Base-by-base conservation (phyloP, 768 basidiomycete genomes). In the Mycena vulgaris region DNA sequence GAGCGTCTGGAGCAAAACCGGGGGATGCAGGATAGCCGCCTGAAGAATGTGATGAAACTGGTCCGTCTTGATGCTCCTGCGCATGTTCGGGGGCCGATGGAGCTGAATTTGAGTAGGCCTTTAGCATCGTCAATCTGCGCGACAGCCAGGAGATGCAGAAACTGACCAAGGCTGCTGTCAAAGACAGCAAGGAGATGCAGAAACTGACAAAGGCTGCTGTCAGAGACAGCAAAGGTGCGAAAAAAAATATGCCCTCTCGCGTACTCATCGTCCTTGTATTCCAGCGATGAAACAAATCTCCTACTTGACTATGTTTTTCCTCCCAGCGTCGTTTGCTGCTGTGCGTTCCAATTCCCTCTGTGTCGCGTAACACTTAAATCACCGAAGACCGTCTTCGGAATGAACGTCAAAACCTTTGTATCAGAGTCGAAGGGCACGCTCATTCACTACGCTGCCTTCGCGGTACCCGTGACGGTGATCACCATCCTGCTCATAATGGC, bases 241-340 rank as follows among this genome's bases (percentile, higher is more conserved):
- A 14, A 7, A 14, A 37, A 14, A 7, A 37, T 7, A 7, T 6
- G 35, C 35, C 35, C 8, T 37, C 10, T 52, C 11, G 23, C 5
- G 27, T 14, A n/a, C 4, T 19, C 17, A 27, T 57, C 14, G 45
- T 57, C 23, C 35, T 48, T 28, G 35, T 37, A 37, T 42, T 27
- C 14, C 59, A 82, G 86, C 84, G 19, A 86, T 87, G 82, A 86
- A 86, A 66, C 82, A 89, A 60, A 85, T 90, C 39, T 84, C 88
- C 0, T 89, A 89, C 68, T 77, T 91, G 2, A 88, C 89, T 0
- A 90, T 90, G 88, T 75, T 89, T n/a, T 91, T 90, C 76, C 79
- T 91, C 11, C 90, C 90, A 0, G 85, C 87, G 3, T 84, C 85
- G 16, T 87, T 91, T 53, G 78, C 81, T 33, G 84, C 84, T 11